Percentiles rank a stretch among this genome's conserved stretches.
These are phyloP conservation scores for Globisporangium perplexum DNA, from an alignment of 352 stramenopile genomes.

Conservation along the genomic window DNA sequence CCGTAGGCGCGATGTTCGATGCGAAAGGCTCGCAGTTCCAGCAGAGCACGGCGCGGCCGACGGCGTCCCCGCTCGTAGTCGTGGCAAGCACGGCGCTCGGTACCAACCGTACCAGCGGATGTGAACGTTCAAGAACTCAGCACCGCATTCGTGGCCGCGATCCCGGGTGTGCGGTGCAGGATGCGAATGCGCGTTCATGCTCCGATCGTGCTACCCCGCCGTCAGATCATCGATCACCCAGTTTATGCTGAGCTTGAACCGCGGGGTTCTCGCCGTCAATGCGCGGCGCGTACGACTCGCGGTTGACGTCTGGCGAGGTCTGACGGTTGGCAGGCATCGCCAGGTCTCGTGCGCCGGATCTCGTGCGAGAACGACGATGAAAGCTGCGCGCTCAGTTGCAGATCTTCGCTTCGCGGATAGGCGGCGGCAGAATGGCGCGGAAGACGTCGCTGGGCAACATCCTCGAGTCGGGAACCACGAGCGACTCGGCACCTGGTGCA, in stretches of 20 bases:
- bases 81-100: too few relatives aligned
- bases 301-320: neutral
- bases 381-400: constrained; percentile 1
- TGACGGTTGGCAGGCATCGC: neutral
- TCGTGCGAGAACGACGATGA: neutral
- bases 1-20: neutral
- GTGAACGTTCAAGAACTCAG: constrained; percentile 12
- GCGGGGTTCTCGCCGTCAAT: constrained; percentile 16
- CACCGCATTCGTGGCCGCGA: constrained; percentile 29
- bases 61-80: too few relatives aligned
- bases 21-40: constrained; percentile 27
- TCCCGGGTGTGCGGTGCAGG: constrained; percentile 23
- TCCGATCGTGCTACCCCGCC: constrained; percentile 1
- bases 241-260: constrained; percentile 52
- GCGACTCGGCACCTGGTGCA: neutral
- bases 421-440: constrained; percentile 10
- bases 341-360: constrained; percentile 1
- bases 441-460: constrained; percentile 38
- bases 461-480: constrained; percentile 7
- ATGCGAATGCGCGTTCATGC: constrained; percentile 6
- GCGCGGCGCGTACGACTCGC: constrained; percentile 18
- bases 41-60: constrained; percentile 10
- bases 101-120: too few relatives aligned
- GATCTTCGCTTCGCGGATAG: constrained; percentile 11
- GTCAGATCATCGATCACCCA: constrained; percentile 76